These are phyloP conservation scores for Hippophae rhamnoides DNA, from an alignment of 306 rosid genomes.

Conservation along the genomic window DNA sequence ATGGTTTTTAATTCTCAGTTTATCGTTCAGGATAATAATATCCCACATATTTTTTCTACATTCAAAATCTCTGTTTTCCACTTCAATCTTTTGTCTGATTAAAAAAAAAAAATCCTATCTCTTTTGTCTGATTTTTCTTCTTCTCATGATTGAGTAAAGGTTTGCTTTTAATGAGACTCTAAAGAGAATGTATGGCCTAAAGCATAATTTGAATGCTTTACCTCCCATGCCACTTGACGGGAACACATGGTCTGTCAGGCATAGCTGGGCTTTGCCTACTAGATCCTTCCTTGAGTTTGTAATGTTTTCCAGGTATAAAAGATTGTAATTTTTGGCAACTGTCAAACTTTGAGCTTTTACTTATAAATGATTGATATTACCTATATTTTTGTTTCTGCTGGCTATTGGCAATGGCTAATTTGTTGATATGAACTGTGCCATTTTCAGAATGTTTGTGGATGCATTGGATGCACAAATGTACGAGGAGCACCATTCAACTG, in stretches of 20 bases:
- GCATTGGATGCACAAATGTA: slow-evolving; percentile 75
- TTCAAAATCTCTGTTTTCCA: background rate
- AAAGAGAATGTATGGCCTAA: slow-evolving; percentile 72
- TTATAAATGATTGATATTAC: slow-evolving; percentile 2
- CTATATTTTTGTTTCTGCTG: too few species aligned
- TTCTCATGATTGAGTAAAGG: slow-evolving; percentile 36
- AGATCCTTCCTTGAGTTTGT: slow-evolving; percentile 84
- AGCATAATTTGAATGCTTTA: slow-evolving; percentile 34
- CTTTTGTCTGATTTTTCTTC: slow-evolving; percentile 12
- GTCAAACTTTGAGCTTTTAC: slow-evolving; percentile 7
- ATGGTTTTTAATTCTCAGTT: slow-evolving; percentile 15
- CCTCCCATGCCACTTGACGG: slow-evolving; percentile 86
- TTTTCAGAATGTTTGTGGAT: slow-evolving; percentile 86
- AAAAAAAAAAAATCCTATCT: background rate
- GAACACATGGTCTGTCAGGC: slow-evolving; percentile 82
- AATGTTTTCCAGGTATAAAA: slow-evolving; percentile 83
- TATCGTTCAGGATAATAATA: background rate
- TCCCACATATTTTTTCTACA: background rate
- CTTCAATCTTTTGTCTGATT: background rate
- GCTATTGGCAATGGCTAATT: background rate
- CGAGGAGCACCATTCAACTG: slow-evolving; percentile 62
- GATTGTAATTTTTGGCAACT: slow-evolving; percentile 3
- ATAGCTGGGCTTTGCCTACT: slow-evolving; percentile 88
- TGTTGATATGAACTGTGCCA: slow-evolving; percentile 9
- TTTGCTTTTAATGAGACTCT: slow-evolving; percentile 69